These are phyloP conservation scores for Peronospora tabacina DNA, from an alignment of 352 stramenopile genomes.

Conservation along the genomic window DNA sequence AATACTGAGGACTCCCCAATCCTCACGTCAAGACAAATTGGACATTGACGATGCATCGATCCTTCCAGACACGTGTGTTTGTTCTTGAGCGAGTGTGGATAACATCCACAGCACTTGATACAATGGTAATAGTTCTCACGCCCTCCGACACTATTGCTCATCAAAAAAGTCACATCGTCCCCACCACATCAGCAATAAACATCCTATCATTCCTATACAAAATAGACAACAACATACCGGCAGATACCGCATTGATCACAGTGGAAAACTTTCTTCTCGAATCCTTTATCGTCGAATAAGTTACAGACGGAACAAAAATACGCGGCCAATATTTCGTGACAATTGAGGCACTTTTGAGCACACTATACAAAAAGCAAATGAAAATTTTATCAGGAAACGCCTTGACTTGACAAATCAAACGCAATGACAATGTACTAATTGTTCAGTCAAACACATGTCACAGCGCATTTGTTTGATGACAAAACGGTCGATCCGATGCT, in stretches of 20 bases:
- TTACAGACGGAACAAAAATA: conserved; percentile 73
- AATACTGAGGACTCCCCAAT: not conserved
- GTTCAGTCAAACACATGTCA: conserved; percentile 44
- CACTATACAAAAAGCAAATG: conserved; percentile 27
- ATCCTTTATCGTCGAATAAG: conserved; percentile 59
- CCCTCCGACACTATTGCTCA: conserved; percentile 43
- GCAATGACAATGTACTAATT: conserved; percentile 36
- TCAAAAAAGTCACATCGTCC: not conserved
- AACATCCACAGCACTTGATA: conserved; percentile 68
- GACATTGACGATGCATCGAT: conserved; percentile 76
- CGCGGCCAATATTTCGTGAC: conserved; percentile 37
- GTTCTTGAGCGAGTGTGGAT: conserved; percentile 53
- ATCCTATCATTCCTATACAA: not conserved
- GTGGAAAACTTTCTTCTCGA: conserved; percentile 62
- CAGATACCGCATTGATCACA: conserved; percentile 74
- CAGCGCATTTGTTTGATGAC: conserved; percentile 66
- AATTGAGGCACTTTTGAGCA: conserved; percentile 41
- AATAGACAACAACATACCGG: conserved; percentile 25
- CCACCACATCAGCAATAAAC: not conserved
- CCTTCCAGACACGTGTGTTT: conserved; percentile 75
- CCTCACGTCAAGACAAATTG: conserved; percentile 69
- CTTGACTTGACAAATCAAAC: not conserved
- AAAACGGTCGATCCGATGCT: conserved; percentile 74
- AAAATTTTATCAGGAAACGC: not conserved
- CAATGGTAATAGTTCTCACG: conserved; percentile 81